Evolutionary conservation across 768 basidiomycete genomes (phyloP), one percentile per base, ranked within the genome.

Genomic region (Tulasnella sp.): DNA sequence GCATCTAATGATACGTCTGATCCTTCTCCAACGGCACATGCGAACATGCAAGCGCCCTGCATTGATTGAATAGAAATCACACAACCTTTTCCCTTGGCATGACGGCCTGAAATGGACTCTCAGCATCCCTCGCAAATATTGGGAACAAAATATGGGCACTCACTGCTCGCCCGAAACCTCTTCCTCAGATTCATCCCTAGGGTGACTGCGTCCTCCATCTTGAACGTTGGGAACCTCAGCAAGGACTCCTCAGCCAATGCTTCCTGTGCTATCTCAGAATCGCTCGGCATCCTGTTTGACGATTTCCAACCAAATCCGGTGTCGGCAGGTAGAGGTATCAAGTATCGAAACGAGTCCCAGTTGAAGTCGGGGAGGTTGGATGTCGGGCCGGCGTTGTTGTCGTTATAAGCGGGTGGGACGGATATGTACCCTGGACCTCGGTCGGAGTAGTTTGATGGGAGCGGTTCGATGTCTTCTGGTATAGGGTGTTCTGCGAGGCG

Each of bases 21-120:
- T 7, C 63, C 64, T 70, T 90, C 88, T 9, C 88, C 88, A 34
- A 88, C 87, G 0, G 88, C 88, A 66, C 88, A 91, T 1, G 87
- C 76, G 68, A 91, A 90, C 38, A 91, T 72, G 0, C 81, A 81
- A 65, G 90, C 86, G 0, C 88, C 88, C 3, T 81, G 82, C 61
- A 60, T 51, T 21, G 49, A 47, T 48, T 89, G 87, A 60, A 91
- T 81, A 8, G 85, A 84, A 63, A 91, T 81, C 49, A 88, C 83
- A 61, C 88, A 78, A 30, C 89, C 89, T 69, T 86, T 86, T 29
- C 64, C 64, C 38, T 56, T 49, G 17, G 61, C 60, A 45, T 63
- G 51, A 23, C 49, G 52, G 26, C 49, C 48, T 56, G 47, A 19
- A 26, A 19, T 4, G n/a, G 44, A 24, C 15, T 4, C 7, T 38